Evolutionary conservation across 768 basidiomycete genomes (phyloP).

Genomic region (Boletus rubescentipes): DNA sequence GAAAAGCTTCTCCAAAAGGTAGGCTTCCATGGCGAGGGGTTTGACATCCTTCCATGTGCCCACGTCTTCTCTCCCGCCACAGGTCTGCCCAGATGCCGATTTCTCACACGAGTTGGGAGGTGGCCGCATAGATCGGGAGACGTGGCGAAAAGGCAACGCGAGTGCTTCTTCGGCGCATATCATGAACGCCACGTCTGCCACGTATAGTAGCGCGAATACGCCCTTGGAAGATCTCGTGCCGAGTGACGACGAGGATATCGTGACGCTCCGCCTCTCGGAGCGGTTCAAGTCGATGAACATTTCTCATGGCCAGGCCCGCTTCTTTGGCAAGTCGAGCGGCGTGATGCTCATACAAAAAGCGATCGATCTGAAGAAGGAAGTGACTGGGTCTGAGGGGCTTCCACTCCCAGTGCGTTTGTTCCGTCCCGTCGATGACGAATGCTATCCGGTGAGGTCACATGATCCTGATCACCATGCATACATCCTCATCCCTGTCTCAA

Average conservation of each 20-base stretch:
- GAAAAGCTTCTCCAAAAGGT: slow-evolving; percentile 59
- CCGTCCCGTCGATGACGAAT: background rate
- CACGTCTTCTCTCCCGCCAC: background rate
- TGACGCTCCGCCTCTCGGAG: slow-evolving; percentile 24
- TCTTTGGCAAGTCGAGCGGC: slow-evolving; percentile 44
- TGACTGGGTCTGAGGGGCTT: slow-evolving; percentile 38
- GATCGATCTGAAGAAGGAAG: slow-evolving; percentile 59
- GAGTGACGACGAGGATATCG: slow-evolving; percentile 30
- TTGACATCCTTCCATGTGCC: slow-evolving; percentile 1
- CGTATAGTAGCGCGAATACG: slow-evolving; percentile 1
- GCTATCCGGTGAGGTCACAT: slow-evolving; percentile 27
- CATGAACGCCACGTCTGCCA: slow-evolving; percentile 12
- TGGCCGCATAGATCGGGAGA: slow-evolving; percentile 37
- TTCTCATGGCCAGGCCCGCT: slow-evolving; percentile 14
- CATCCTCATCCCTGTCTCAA: slow-evolving; percentile 6
- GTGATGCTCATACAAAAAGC: slow-evolving; percentile 45
- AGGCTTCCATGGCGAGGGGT: background rate
- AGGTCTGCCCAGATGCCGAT: slow-evolving; percentile 68
- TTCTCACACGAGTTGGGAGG: slow-evolving; percentile 58
- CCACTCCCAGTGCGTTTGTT: background rate
- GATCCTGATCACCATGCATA: background rate
- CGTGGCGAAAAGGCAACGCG: slow-evolving; percentile 29
- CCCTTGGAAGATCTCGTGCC: slow-evolving; percentile 23
- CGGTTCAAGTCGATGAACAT: slow-evolving; percentile 23
- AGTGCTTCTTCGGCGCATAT: slow-evolving; percentile 12